Evolutionary conservation across 2,329 filamentous ascomycete genomes (phyloP).

Genomic region (Nigrospora sphaerica): DNA sequence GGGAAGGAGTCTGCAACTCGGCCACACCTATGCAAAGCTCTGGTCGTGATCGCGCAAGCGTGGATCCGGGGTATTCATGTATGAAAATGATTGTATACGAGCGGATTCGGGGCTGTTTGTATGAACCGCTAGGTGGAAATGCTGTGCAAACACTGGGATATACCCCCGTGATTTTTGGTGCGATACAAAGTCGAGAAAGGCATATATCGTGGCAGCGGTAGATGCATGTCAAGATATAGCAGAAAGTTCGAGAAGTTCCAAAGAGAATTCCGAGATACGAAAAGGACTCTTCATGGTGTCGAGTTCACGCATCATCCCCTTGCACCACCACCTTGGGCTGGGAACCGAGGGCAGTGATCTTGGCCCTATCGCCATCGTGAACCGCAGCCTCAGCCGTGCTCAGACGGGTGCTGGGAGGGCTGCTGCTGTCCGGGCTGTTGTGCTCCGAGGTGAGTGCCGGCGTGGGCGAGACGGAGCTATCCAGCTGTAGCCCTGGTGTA

Average conservation of each 20-base stretch:
- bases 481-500: slow-evolving; percentile 32
- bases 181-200: no score
- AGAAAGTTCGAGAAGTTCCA: slow-evolving; percentile 18
- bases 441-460: slow-evolving; percentile 62
- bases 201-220: neutral
- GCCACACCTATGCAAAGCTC: neutral
- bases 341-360: slow-evolving; percentile 4
- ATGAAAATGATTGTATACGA: no score
- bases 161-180: no score
- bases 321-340: slow-evolving; percentile 8
- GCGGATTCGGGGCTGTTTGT: no score
- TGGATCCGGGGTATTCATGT: no score
- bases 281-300: neutral
- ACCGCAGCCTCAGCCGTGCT: slow-evolving; percentile 23
- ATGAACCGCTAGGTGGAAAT: no score
- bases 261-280: neutral
- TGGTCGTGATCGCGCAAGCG: neutral
- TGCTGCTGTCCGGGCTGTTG: slow-evolving; percentile 62
- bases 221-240: neutral
- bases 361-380: neutral
- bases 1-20: neutral
- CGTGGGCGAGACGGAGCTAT: slow-evolving; percentile 51
- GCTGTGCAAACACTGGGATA: no score
- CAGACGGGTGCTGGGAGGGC: slow-evolving; percentile 55
- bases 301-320: slow-evolving; percentile 3